These are phyloP conservation scores for Jacaranda mimosifolia DNA, from an alignment of 257 asterid species.

Conservation along the genomic window DNA sequence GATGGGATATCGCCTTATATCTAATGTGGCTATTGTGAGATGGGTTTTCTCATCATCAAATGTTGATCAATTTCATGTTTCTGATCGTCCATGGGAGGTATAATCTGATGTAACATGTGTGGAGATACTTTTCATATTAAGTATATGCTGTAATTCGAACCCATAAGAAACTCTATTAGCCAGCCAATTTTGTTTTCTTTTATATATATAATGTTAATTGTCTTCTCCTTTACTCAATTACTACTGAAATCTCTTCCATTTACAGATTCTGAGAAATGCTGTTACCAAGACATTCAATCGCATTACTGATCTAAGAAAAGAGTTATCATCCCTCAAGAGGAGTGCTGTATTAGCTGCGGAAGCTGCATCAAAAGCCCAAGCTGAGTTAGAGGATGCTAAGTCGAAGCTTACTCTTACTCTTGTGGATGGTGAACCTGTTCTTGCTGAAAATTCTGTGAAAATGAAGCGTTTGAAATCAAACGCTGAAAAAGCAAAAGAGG, in stretches of 20 bases:
- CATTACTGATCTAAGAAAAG: conserved; percentile 87
- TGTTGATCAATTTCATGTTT: conserved; percentile 76
- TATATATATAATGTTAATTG: background rate
- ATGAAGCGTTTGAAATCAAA: conserved; percentile 81
- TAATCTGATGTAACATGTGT: background rate
- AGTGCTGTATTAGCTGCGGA: conserved; percentile 62
- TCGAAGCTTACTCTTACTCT: conserved; percentile 81
- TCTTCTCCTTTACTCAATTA: conserved; percentile 22
- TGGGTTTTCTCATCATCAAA: conserved; percentile 88
- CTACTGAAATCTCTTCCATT: conserved; percentile 28
- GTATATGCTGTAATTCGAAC: conserved; percentile 2
- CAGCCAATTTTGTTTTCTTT: background rate
- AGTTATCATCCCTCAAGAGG: conserved; percentile 72
- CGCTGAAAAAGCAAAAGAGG: conserved; percentile 74
- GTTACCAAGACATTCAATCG: conserved; percentile 92
- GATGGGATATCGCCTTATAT: conserved; percentile 98
- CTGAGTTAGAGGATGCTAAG: conserved; percentile 78
- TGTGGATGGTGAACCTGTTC: conserved; percentile 93
- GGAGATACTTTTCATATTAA: background rate
- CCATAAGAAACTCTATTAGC: conserved; percentile 17
- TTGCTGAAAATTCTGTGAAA: conserved; percentile 89
- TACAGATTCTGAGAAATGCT: conserved; percentile 84
- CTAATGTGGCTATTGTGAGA: conserved; percentile 91
- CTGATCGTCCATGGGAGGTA: conserved; percentile 99
- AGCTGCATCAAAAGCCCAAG: conserved; percentile 80